Evolutionary conservation across 1,139 yeast species (phyloP).

Genomic region (Sugiyamaella neomexicana): DNA sequence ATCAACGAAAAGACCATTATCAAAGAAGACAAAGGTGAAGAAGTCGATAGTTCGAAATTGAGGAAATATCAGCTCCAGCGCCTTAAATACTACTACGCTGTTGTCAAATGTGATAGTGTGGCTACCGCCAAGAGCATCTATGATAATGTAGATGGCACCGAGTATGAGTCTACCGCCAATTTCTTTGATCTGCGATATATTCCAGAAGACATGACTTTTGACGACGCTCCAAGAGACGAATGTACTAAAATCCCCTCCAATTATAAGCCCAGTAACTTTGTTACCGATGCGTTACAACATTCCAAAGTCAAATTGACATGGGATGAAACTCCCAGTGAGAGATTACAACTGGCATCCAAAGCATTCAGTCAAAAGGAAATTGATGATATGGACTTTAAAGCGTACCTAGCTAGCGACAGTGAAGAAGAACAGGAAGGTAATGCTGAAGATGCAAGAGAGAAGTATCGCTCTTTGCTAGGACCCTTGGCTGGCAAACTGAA

Average conservation of each 20-base stretch:
- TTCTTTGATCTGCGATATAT: conserved; percentile 88
- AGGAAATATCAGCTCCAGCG: conserved; percentile 74
- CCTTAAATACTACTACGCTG: conserved; percentile 90
- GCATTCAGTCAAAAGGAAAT: conserved; percentile 88
- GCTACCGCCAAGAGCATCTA: conserved; percentile 74
- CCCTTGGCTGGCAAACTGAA: conserved; percentile 43
- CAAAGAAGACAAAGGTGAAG: conserved; percentile 48
- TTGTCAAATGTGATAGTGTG: conserved; percentile 79
- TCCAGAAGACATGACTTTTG: conserved; percentile 89
- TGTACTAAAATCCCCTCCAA: conserved; percentile 72
- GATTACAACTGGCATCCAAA: conserved; percentile 73
- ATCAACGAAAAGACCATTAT: conserved; percentile 35
- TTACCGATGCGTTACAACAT: conserved; percentile 91
- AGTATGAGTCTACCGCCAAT: conserved; percentile 94
- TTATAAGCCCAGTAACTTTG: conserved; percentile 80
- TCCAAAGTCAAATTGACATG: conserved; percentile 92
- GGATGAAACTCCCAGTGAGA: conserved; percentile 97
- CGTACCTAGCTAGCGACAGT: conserved; percentile 88
- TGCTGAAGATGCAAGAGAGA: conserved; percentile 48
- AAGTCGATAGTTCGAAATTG: conserved; percentile 46
- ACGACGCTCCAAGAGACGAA: conserved; percentile 65
- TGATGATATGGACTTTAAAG: conserved; percentile 95
- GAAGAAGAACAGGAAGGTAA: conserved; percentile 59
- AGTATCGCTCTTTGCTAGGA: conserved; percentile 65
- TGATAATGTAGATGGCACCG: conserved; percentile 89